Percentiles rank a stretch among this genome's conserved stretches.
Evolutionary conservation across 345 rosid genomes (phyloP).

Genomic region (Sisymbrium altissimum): DNA sequence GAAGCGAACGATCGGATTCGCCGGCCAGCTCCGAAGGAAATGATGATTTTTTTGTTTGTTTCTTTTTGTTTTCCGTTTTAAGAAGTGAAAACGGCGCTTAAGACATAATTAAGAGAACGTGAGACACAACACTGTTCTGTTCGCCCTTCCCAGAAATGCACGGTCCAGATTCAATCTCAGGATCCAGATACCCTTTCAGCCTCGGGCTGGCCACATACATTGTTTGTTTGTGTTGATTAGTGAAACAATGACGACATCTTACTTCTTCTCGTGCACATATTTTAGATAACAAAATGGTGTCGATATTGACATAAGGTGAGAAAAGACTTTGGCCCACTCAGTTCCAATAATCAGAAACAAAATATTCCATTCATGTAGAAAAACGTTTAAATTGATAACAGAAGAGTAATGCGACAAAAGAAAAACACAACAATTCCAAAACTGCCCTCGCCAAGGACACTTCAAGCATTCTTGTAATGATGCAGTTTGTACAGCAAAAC

Average conservation of each 20-base stretch:
- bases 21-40: conserved; percentile 24
- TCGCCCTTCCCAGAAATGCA: conserved; percentile 14
- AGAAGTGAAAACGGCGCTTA: conserved; percentile 19
- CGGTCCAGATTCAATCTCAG: conserved; percentile 28
- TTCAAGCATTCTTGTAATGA: conserved; percentile 73
- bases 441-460: conserved; percentile 9
- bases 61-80: not conserved
- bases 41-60: not conserved
- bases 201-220: conserved; percentile 5
- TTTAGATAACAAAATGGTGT: not conserved
- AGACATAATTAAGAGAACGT: conserved; percentile 19
- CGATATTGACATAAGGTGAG: conserved; percentile 1
- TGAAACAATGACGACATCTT: conserved; percentile 24
- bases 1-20: conserved; percentile 20
- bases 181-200: conserved; percentile 27
- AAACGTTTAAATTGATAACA: conserved; percentile 5
- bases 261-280: not conserved
- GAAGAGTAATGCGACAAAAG: conserved; percentile 2
- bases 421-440: conserved; percentile 11
- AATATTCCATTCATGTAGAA: conserved; percentile 5
- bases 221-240: not conserved
- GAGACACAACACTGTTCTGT: conserved; percentile 2
- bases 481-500: conserved; percentile 82
- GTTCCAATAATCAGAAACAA: conserved; percentile 5
- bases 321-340: conserved; percentile 10